Percentiles rank a stretch among this genome's conserved stretches.
Conservation (phyloP, 1,284 basidiomycete genomes). For the Hemileia vastatrix region DNA sequence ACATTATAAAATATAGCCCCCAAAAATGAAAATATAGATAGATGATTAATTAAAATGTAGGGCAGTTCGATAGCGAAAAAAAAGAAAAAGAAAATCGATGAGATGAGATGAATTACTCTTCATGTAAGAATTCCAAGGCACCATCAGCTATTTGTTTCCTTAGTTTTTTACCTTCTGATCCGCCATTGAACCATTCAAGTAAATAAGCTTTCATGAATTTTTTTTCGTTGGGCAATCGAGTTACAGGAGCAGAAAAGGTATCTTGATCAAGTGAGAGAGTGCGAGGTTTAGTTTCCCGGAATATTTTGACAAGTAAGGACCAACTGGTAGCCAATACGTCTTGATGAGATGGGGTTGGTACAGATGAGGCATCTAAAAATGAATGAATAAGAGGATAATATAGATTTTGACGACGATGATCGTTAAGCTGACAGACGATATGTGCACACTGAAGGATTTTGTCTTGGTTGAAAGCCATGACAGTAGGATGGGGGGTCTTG, state of each 20-base stretch:
- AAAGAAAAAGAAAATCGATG: slow-evolving; percentile 15
- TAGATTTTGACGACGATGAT: slow-evolving; percentile 58
- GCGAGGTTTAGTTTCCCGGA: no score
- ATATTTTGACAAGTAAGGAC: slow-evolving; percentile 47
- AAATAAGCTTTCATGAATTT: slow-evolving; percentile 48
- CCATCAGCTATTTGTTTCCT: slow-evolving; percentile 36
- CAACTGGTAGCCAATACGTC: slow-evolving; percentile 46
- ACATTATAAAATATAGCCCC: slow-evolving; percentile 24
- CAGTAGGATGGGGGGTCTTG: slow-evolving; percentile 14
- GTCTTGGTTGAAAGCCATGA: slow-evolving; percentile 44
- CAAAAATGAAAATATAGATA: slow-evolving; percentile 4
- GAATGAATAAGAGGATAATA: slow-evolving; percentile 65
- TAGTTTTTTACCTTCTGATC: slow-evolving; percentile 38
- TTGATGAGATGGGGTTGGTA: no score
- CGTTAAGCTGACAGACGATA: slow-evolving; percentile 63
- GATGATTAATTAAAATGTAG: not conserved
- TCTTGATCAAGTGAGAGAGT: slow-evolving; percentile 14
- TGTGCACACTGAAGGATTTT: slow-evolving; percentile 93
- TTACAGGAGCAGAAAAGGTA: not conserved
- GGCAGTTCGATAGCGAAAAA: slow-evolving; percentile 45
- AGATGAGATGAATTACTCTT: slow-evolving; percentile 46
- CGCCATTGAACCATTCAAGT: slow-evolving; percentile 26
- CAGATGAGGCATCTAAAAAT: slow-evolving; percentile 58
- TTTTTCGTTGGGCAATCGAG: slow-evolving; percentile 42
- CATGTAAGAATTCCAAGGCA: slow-evolving; percentile 51